These are phyloP conservation scores for Metschnikowia lachancei DNA, from an alignment of 805 yeast genomes.

Conservation along the genomic window DNA sequence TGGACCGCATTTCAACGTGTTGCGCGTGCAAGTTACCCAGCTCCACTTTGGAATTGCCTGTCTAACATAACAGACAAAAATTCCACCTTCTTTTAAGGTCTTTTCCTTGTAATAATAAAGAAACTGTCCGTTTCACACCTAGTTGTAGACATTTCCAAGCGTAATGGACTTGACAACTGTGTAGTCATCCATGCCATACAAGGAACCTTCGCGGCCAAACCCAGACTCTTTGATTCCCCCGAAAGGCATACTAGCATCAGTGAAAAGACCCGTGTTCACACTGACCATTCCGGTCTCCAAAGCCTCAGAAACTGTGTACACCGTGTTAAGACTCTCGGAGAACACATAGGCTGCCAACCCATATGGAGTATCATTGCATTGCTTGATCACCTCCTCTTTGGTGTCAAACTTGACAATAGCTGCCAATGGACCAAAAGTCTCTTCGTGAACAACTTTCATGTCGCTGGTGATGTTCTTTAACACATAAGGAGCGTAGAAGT, in stretches of 20 bases:
- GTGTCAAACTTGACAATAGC: slow-evolving; percentile 55
- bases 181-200: slow-evolving; percentile 61
- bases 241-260: slow-evolving; percentile 55
- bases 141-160: slow-evolving; percentile 40
- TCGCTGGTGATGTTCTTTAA: slow-evolving; percentile 49
- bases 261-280: slow-evolving; percentile 56
- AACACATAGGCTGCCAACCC: slow-evolving; percentile 64
- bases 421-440: slow-evolving; percentile 66
- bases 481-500: slow-evolving; percentile 56
- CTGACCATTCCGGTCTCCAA: slow-evolving; percentile 66
- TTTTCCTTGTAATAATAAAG: too few relatives aligned
- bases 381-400: slow-evolving; percentile 49
- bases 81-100: too few relatives aligned
- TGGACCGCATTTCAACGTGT: too few relatives aligned
- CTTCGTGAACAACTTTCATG: slow-evolving; percentile 52
- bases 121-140: neutral
- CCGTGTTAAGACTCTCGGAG: slow-evolving; percentile 49
- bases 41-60: too few relatives aligned
- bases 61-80: too few relatives aligned
- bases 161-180: slow-evolving; percentile 51
- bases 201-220: slow-evolving; percentile 67
- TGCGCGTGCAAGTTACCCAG: too few relatives aligned
- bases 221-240: slow-evolving; percentile 68
- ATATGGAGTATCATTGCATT: slow-evolving; percentile 53
- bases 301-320: slow-evolving; percentile 52